These are phyloP conservation scores for Papiliotrema fonsecae DNA, from an alignment of 1,284 basidiomycete species.

Conservation along the genomic window DNA sequence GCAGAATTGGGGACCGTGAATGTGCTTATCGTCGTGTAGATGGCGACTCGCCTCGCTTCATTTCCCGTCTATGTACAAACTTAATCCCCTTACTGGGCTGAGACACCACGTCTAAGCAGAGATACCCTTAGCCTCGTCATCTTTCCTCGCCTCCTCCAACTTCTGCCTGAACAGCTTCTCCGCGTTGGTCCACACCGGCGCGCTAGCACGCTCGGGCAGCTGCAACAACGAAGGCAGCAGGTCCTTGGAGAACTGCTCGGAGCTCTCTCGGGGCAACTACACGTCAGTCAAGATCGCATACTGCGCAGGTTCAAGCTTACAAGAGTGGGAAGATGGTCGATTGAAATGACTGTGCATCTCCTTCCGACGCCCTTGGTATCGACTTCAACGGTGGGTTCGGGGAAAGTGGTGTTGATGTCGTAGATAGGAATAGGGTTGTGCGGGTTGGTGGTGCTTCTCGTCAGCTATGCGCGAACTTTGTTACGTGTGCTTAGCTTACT, in stretches of 20 bases:
- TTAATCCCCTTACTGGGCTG: not conserved
- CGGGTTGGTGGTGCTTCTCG: constrained; percentile 78
- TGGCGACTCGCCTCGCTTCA: too few species aligned
- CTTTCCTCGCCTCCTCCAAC: constrained; percentile 52
- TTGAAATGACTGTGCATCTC: constrained; percentile 77
- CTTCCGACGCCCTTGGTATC: constrained; percentile 59
- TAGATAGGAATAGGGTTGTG: constrained; percentile 98
- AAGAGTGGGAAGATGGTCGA: constrained; percentile 95
- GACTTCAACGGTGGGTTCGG: constrained; percentile 86
- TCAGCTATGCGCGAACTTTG: not conserved
- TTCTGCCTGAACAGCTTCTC: constrained; percentile 81
- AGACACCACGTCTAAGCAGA: constrained; percentile 20
- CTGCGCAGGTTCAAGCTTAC: constrained; percentile 16
- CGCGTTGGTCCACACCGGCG: constrained; percentile 85
- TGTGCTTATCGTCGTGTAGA: too few species aligned
- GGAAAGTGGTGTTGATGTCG: constrained; percentile 90
- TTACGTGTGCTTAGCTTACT: constrained; percentile 48
- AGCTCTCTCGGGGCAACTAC: constrained; percentile 82
- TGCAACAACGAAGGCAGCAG: constrained; percentile 80
- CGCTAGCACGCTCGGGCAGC: constrained; percentile 62
- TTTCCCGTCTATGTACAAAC: too few species aligned
- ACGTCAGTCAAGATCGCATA: not conserved
- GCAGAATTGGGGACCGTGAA: too few species aligned
- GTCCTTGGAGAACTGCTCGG: constrained; percentile 91
- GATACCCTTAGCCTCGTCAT: constrained; percentile 40